Base-by-base conservation (phyloP, 495 filamentous ascomycete genomes). In the Penicillium psychrofluorescens region DNA sequence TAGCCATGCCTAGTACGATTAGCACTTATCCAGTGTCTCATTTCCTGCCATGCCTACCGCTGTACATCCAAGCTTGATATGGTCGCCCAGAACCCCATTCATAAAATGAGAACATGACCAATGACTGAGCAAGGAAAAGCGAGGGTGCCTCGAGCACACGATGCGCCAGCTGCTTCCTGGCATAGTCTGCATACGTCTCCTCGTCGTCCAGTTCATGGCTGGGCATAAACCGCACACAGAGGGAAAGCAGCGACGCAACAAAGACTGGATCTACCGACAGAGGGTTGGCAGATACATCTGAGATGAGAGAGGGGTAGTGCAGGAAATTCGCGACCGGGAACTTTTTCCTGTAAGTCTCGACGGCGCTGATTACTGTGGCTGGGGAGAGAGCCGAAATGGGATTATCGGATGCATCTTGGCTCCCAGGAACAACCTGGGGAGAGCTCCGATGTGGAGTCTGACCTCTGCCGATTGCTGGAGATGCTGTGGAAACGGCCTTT, bases 1-100 rank as follows among this genome's bases (percentile, higher is more conserved):
- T 71, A 5, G 67, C 67, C 67, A 71, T 71, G 22, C 67, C 66
- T 70, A 36, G n/a, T 0, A 31, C 27, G 32, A 28, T 55, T 11
- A 48, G 43, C 13, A 14, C 11, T 1, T n/a, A 32, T 16, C 35
- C 9, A 35, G 11, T 34, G 14, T 16, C 11, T 8, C 10, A 38
- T 30, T 35, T 8, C 32, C 7, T 12, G 7, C 4, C 7, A 38
- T 29, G 47, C 49, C 12, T 55, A 70, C 66, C 67, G 31, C 66
- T 71, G 38, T 71, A 71, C 67, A 71, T 71, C 67, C 67, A 71
- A 2, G 67, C 66, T 38, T 66, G 64, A 41, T 71, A 71, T 2
- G 67, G 64, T n/a, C 59, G 58, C 2, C 67, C 64, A 4, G 64
- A 62, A 0, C 67, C 67, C 67, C 67, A 71, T 48, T 71, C 67